Evolutionary conservation across 2,329 filamentous ascomycete genomes (phyloP).

Genomic region (Alternaria hordeiaustralica): DNA sequence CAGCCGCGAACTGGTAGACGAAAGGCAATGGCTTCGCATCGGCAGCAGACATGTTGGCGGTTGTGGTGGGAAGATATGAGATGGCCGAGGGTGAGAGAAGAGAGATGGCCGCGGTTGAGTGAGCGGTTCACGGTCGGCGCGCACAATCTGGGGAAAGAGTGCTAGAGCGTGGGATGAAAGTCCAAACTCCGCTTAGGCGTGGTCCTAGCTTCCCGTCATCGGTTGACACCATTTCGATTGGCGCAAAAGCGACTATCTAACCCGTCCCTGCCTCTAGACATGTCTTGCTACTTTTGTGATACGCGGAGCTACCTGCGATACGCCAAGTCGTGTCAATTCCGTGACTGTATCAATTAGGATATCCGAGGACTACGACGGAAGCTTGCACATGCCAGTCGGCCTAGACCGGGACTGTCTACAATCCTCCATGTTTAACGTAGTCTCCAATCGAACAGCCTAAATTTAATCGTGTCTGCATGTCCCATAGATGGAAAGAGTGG

Average conservation of each 20-base stretch:
- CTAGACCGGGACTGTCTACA: neutral
- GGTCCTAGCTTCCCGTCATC: slow-evolving; percentile 25
- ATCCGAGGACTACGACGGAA: neutral
- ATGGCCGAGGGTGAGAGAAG: slow-evolving; percentile 11
- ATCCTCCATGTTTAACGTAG: neutral
- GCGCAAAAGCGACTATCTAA: slow-evolving; percentile 16
- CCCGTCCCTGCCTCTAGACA: slow-evolving; percentile 6
- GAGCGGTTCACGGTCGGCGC: slow-evolving; percentile 18
- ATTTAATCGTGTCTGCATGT: neutral
- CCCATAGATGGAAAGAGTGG: neutral
- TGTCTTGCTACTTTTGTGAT: neutral
- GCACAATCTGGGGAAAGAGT: slow-evolving; percentile 39
- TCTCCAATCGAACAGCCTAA: neutral
- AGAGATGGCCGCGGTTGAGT: slow-evolving; percentile 19
- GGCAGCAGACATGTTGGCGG: slow-evolving; percentile 53
- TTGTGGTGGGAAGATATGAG: slow-evolving; percentile 13
- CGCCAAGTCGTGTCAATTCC: slow-evolving; percentile 7
- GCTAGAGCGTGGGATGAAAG: slow-evolving; percentile 35
- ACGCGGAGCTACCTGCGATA: neutral
- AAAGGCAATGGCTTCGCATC: slow-evolving; percentile 81
- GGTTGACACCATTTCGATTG: slow-evolving; percentile 23
- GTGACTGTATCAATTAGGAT: slow-evolving; percentile 2
- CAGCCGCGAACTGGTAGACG: slow-evolving; percentile 92
- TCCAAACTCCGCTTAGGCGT: slow-evolving; percentile 15
- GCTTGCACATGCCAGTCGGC: neutral